These are phyloP conservation scores for Phaeosphaeriaceae sp. DNA, from an alignment of 2,329 filamentous ascomycete species.

Conservation along the genomic window DNA sequence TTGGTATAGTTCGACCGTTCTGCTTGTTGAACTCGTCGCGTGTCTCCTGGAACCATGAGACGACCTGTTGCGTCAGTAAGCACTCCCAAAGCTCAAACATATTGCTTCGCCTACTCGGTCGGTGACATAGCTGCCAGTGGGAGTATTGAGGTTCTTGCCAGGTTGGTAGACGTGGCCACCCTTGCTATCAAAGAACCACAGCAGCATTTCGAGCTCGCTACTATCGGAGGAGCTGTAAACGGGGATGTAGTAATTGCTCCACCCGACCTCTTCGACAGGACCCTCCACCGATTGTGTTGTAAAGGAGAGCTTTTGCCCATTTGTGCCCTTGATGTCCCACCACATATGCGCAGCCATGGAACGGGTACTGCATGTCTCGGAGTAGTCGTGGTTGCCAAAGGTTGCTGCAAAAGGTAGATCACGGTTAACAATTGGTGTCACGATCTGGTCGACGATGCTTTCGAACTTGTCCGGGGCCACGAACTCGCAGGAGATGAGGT, in stretches of 20 bases:
- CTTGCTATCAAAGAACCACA: constrained; percentile 74
- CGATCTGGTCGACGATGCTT: constrained; percentile 29
- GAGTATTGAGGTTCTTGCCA: constrained; percentile 16
- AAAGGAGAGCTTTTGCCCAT: constrained; percentile 50
- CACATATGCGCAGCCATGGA: constrained; percentile 34
- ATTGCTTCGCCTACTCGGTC: constrained; percentile 20
- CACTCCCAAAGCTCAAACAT: neutral
- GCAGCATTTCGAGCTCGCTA: constrained; percentile 53
- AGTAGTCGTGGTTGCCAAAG: constrained; percentile 73
- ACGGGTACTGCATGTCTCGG: constrained; percentile 31
- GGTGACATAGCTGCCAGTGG: constrained; percentile 26
- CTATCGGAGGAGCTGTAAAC: constrained; percentile 53
- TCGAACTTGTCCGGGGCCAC: constrained; percentile 25
- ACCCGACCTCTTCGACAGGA: constrained; percentile 41
- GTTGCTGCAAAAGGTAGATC: constrained; percentile 69
- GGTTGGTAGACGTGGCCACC: constrained; percentile 32
- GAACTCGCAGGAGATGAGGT: constrained; percentile 71
- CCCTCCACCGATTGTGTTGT: constrained; percentile 55
- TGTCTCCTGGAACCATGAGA: constrained; percentile 34
- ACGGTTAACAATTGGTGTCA: constrained; percentile 59
- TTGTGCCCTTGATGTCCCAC: constrained; percentile 55
- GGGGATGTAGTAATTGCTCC: constrained; percentile 63
- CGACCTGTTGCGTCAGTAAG: constrained; percentile 25
- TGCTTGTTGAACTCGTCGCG: constrained; percentile 20
- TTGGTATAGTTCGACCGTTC: constrained; percentile 53